A percentile compares a stretch with the other conserved stretches of the same genome.
Evolutionary conservation across 495 filamentous ascomycete genomes (phyloP).

Genomic region (Astrothelium macrocarpum): DNA sequence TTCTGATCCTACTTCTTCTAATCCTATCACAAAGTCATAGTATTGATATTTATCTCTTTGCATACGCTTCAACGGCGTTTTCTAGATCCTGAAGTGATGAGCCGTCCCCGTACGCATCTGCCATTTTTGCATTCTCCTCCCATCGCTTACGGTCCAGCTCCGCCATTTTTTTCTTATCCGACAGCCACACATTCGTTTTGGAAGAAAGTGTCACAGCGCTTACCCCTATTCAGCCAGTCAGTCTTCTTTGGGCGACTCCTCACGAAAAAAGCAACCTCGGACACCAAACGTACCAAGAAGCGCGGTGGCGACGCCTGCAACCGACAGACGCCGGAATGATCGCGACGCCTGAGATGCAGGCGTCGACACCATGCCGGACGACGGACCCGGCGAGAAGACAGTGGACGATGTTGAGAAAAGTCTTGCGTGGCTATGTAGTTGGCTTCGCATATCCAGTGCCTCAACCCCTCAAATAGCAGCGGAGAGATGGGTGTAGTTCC

Average conservation of each 20-base stretch:
- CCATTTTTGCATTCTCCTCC: slow-evolving; percentile 2
- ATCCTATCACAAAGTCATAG: neutral
- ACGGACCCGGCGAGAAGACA: neutral
- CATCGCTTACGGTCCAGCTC: slow-evolving; percentile 1
- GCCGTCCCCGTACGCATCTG: neutral
- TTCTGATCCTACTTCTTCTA: neutral
- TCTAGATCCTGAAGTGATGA: neutral
- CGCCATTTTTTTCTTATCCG: neutral
- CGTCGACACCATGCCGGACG: neutral
- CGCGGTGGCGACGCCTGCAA: neutral
- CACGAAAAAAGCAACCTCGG: too few relatives aligned
- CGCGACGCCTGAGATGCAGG: neutral
- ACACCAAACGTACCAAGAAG: neutral
- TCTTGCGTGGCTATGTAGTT: neutral
- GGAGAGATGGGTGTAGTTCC: neutral
- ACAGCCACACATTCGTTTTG: neutral
- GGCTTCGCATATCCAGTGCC: neutral
- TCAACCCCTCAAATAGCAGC: neutral
- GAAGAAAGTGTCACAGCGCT: neutral
- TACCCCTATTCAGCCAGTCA: neutral
- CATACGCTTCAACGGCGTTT: neutral
- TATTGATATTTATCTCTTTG: neutral
- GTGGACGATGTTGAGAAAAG: neutral
- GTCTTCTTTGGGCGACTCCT: neutral
- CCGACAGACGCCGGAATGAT: neutral